Evolutionary conservation across 1,284 basidiomycete genomes (phyloP), one percentile per base, ranked within the genome.

Genomic region (Paramarasmius palmivorus): DNA sequence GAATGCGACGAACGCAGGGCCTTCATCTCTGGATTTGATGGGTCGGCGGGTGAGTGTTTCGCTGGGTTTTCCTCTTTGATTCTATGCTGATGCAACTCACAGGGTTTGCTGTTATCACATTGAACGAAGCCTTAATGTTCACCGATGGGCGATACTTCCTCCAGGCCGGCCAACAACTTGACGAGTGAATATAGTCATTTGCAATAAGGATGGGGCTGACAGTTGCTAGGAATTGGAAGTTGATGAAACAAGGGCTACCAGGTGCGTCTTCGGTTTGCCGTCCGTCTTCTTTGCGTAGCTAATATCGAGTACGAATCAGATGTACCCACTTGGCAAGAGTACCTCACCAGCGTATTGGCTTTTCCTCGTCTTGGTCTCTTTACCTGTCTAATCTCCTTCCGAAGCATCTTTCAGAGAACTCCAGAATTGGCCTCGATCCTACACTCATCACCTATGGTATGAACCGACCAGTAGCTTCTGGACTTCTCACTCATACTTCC

Each of bases 91-190:
- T 52, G 38, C 36, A 34, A 44, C 29, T 9, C 46, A 25, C 59
- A 91, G 90, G 92, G 57, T 90, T 82, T 61, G 96, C 92, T 14
- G 72, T 96, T 45, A 77, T 98, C 19, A 94, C 93, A 0, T 68
- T 75, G 47, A 76, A 84, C 25, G 76, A 84, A 25, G 93, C 92
- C 0, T 86, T 78, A 57, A 75, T 95, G 45, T 95, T 95, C 68
- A 97, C 95, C 1, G 95, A 98, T 73, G 95, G 95, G 1, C 77
- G 96, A 41, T 99, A 98, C 70, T 97, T 91, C 66, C 74, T 97
- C 12, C 96, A 98, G 71, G 96, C 95, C 0, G 85, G 81, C 55
- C 84, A 95, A 63, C 90, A 99, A 73, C 76, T 99, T 46, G 93
- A 96, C 64, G 64, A 79, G 82, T 92, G 66, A 70, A 81, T 68